These are phyloP conservation scores for Penicillium sp. DNA, from an alignment of 2,329 filamentous ascomycete species.

Conservation along the genomic window DNA sequence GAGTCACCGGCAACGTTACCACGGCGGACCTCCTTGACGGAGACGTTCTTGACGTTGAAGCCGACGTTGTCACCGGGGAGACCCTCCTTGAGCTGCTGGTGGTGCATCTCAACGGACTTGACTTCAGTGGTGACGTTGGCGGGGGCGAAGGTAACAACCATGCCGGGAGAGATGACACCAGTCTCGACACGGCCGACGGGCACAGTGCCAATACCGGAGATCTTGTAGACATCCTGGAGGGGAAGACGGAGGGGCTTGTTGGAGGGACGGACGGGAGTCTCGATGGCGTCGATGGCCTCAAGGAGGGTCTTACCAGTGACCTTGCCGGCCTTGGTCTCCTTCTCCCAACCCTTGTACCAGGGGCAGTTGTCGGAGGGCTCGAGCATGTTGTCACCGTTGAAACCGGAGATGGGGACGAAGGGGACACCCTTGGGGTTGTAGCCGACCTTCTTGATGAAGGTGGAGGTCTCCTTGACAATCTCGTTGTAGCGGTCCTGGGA, in stretches of 20 bases:
- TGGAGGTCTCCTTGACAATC: conserved; percentile 99
- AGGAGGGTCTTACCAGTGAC: conserved; percentile 92
- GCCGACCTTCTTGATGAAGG: conserved; percentile 99
- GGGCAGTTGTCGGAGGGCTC: conserved; percentile 83
- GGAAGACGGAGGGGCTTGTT: conserved; percentile 99
- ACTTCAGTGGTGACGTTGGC: conserved; percentile 99
- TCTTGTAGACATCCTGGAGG: conserved; percentile 99
- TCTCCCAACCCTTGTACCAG: conserved; percentile 99
- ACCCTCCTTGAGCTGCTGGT: conserved; percentile 97
- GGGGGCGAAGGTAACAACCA: conserved; percentile 94
- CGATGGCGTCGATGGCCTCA: conserved; percentile 96
- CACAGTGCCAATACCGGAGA: conserved; percentile 99
- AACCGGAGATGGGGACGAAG: conserved; percentile 99
- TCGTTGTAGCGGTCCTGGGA: conserved; percentile 92
- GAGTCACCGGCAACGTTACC: conserved; percentile 99
- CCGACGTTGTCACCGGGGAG: conserved; percentile 99
- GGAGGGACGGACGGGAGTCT: conserved; percentile 84
- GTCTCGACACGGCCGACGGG: conserved; percentile 99
- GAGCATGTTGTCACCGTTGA: conserved; percentile 99
- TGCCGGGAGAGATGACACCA: conserved; percentile 81
- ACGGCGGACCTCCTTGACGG: conserved; percentile 99
- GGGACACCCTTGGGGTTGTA: conserved; percentile 99
- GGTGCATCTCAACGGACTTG: conserved; percentile 99
- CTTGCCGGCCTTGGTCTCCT: conserved; percentile 91
- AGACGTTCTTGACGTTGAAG: conserved; percentile 99